A percentile compares a stretch with the other conserved stretches of the same genome.
These are phyloP conservation scores for Micractinium sp. DNA, from an alignment of 139 green algal genomes.

Conservation along the genomic window DNA sequence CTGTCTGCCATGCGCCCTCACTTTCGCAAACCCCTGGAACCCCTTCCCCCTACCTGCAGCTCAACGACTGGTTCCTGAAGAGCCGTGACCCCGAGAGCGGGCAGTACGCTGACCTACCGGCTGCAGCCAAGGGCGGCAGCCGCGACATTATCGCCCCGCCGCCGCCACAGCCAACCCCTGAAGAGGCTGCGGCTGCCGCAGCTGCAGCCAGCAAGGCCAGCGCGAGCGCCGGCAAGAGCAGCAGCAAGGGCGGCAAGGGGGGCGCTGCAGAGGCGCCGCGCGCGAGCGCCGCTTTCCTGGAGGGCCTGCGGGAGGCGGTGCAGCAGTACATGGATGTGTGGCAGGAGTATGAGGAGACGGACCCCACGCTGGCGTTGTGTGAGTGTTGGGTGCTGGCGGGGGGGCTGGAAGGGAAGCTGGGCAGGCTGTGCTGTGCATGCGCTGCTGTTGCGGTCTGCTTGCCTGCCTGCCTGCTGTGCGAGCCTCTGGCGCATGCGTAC, in stretches of 20 bases:
- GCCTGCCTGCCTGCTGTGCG: background rate
- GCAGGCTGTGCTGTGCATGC: background rate
- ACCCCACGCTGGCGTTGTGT: conserved; percentile 1
- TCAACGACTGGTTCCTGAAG: conserved; percentile 90
- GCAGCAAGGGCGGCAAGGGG: conserved; percentile 40
- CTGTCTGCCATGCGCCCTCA: background rate
- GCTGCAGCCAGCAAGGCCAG: conserved; percentile 16
- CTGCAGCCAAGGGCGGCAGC: conserved; percentile 75
- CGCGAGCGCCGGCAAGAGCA: conserved; percentile 49
- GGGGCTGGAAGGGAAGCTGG: background rate
- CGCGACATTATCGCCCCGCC: conserved; percentile 82
- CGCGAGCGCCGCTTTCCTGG: conserved; percentile 70
- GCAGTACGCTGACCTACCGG: conserved; percentile 86
- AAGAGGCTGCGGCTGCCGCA: conserved; percentile 48
- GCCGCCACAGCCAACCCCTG: conserved; percentile 56
- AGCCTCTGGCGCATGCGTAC: background rate
- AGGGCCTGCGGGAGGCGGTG: conserved; percentile 71
- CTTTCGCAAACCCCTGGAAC: background rate
- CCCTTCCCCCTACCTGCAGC: conserved; percentile 44
- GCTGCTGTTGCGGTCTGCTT: background rate
- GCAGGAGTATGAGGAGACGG: conserved; percentile 61
- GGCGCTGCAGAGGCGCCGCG: background rate
- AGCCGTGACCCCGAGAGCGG: conserved; percentile 79
- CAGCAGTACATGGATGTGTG: conserved; percentile 82
- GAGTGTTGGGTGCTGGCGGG: background rate